Evolutionary conservation across 441 rosid species (phyloP), one percentile per base, ranked within the genome.

Genomic region (Adansonia gregorii): DNA sequence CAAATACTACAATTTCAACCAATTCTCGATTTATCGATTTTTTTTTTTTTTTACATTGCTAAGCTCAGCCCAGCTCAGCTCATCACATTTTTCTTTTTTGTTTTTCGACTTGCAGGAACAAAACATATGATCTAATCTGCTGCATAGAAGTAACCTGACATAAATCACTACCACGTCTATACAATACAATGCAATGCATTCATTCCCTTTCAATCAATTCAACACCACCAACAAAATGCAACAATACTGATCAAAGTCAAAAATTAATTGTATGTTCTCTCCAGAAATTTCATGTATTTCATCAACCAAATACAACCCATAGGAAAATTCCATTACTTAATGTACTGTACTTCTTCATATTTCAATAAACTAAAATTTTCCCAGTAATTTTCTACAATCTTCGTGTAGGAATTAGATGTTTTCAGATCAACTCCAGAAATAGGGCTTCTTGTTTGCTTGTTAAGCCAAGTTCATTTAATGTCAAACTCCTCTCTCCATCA

Each of bases 401-500:
- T 46, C 1, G 51, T 55, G 31, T 19, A 8, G 24, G 45, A 10
- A 46, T 41, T 15, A 12, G 0, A 64, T 41, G 51, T 9, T 43
- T 45, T 85, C 88, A 93, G 67, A 94, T 85, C 79, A 84, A 85
- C 88, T 94, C 99, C 79, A 96, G 93, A 83, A 90, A 96, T 84
- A 96, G 71, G 72, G 99, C 99, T 85, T 96, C 99, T 81, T 92
- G 99, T 84, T 93, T 96, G 89, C 91, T 90, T 8, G 94, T 88
- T 76, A 96, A 85, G 22, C 99, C 99, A 49, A 94, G 95, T 83
- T 96, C 98, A 35, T 78, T 93, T 80, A 96, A 82, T 1, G 96
- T 85, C 75, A 88, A 78, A 45, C 76, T 78, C 68, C 91, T 81
- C 81, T 96, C 98, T 46, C 88, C 97, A 39, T 88, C 92, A 4